phyloP scores from a whole-genome alignment of 2,329 filamentous ascomycete species.

The Penicillium crustosum region DNA sequence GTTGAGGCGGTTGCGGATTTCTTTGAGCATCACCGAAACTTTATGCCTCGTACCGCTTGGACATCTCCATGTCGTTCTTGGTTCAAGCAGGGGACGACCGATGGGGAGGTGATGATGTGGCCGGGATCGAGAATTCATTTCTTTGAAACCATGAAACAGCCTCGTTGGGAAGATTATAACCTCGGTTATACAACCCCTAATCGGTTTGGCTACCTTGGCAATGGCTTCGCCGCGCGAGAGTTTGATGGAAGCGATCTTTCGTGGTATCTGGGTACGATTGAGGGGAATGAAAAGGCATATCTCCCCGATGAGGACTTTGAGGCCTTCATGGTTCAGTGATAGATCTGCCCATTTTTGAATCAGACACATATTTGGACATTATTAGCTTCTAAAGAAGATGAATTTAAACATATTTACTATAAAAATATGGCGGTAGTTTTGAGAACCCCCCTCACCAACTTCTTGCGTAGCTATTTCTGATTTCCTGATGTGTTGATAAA shows the following conservation, averaged over 20 bases:
- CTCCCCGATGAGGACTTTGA: conserved; percentile 14
- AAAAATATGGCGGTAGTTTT: too few species aligned
- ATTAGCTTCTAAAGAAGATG: not conserved
- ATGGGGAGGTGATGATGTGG: conserved; percentile 21
- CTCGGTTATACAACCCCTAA: conserved; percentile 19
- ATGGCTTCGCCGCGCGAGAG: conserved; percentile 20
- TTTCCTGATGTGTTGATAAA: too few species aligned
- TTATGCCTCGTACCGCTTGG: conserved; percentile 18
- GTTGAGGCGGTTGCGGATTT: conserved; percentile 15
- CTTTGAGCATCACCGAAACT: conserved; percentile 12
- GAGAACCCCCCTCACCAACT: too few species aligned
- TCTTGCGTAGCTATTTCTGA: too few species aligned
- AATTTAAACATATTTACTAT: too few species aligned
- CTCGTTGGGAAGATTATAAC: conserved; percentile 29
- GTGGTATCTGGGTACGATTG: conserved; percentile 11
- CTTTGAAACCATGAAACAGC: conserved; percentile 24
- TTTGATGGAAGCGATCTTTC: conserved; percentile 18
- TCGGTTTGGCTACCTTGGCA: conserved; percentile 21
- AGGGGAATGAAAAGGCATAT: conserved; percentile 9
- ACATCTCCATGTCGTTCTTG: conserved; percentile 17
- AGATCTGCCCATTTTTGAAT: not conserved
- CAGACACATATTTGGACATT: not conserved
- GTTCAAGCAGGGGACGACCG: conserved; percentile 18
- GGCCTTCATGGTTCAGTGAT: conserved; percentile 8
- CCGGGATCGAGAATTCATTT: conserved; percentile 26